These are phyloP conservation scores for Anethum foeniculum DNA, from an alignment of 140 eudicot species.

Conservation along the genomic window DNA sequence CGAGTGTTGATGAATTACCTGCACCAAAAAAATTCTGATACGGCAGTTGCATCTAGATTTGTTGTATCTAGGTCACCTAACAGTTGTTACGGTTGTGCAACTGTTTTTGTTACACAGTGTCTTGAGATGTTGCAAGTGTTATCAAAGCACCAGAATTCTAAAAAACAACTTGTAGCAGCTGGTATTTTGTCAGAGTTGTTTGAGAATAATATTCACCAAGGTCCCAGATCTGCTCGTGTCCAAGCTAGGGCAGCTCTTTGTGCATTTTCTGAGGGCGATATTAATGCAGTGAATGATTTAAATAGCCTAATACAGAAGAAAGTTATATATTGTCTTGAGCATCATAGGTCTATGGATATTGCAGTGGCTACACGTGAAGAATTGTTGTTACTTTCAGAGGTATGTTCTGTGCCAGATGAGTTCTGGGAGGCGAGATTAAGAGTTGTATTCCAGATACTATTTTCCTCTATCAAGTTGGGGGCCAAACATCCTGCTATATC, in stretches of 20 bases:
- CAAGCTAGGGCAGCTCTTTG: constrained; percentile 96
- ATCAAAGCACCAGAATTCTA: constrained; percentile 77
- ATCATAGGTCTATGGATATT: constrained; percentile 96
- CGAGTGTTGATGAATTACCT: constrained; percentile 91
- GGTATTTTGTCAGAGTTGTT: constrained; percentile 90
- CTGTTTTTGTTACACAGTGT: constrained; percentile 91
- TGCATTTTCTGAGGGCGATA: constrained; percentile 97
- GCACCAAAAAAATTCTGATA: constrained; percentile 79
- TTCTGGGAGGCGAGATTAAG: constrained; percentile 98
- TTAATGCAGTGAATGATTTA: constrained; percentile 72
- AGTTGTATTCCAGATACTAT: constrained; percentile 86
- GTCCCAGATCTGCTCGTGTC: constrained; percentile 93
- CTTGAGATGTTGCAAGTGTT: constrained; percentile 89
- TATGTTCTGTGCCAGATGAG: constrained; percentile 89
- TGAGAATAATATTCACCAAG: constrained; percentile 97
- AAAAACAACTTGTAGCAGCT: constrained; percentile 80
- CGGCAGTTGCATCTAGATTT: constrained; percentile 62
- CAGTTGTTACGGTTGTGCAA: constrained; percentile 97
- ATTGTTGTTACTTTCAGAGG: constrained; percentile 84
- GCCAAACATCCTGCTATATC: constrained; percentile 98
- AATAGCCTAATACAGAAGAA: constrained; percentile 82
- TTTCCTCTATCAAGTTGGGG: constrained; percentile 85
- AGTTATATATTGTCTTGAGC: constrained; percentile 92
- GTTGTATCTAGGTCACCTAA: constrained; percentile 82
- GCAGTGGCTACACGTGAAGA: constrained; percentile 96